Evolutionary conservation across 2,329 filamentous ascomycete genomes (phyloP).

Genomic region (Venturia oleaginea): DNA sequence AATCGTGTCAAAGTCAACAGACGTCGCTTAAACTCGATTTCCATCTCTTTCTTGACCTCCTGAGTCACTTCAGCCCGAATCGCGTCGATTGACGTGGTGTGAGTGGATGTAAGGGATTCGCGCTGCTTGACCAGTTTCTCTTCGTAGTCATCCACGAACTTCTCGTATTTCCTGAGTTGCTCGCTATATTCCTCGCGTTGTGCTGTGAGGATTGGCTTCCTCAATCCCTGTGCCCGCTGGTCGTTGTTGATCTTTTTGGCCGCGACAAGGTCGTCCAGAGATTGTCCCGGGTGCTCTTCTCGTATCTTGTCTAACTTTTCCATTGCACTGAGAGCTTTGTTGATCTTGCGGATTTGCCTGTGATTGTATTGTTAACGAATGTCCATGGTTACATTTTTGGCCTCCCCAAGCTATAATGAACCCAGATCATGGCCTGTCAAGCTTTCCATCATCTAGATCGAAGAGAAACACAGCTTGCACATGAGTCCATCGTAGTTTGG

Average conservation of each 20-base stretch:
- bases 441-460: background rate
- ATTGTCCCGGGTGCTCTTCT: constrained; percentile 58
- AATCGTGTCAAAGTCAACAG: constrained; percentile 70
- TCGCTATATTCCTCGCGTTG: constrained; percentile 64
- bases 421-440: background rate
- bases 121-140: constrained; percentile 50
- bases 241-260: constrained; percentile 69
- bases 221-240: constrained; percentile 66
- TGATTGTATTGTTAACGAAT: constrained; percentile 1
- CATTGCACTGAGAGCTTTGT: constrained; percentile 81
- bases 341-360: constrained; percentile 83
- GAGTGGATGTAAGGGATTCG: constrained; percentile 43
- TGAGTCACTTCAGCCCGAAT: constrained; percentile 45
- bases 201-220: constrained; percentile 63
- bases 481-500: background rate
- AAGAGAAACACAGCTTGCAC: background rate
- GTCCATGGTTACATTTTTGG: background rate
- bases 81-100: constrained; percentile 49
- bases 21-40: constrained; percentile 47
- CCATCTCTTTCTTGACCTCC: constrained; percentile 47
- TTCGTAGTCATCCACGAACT: constrained; percentile 65
- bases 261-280: constrained; percentile 63
- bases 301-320: constrained; percentile 64
- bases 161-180: constrained; percentile 64
- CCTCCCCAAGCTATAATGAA: background rate